A percentile compares a stretch with the other conserved stretches of the same genome.
Evolutionary conservation across 2,329 filamentous ascomycete species (phyloP).

Genomic region (Penicillium sp.): DNA sequence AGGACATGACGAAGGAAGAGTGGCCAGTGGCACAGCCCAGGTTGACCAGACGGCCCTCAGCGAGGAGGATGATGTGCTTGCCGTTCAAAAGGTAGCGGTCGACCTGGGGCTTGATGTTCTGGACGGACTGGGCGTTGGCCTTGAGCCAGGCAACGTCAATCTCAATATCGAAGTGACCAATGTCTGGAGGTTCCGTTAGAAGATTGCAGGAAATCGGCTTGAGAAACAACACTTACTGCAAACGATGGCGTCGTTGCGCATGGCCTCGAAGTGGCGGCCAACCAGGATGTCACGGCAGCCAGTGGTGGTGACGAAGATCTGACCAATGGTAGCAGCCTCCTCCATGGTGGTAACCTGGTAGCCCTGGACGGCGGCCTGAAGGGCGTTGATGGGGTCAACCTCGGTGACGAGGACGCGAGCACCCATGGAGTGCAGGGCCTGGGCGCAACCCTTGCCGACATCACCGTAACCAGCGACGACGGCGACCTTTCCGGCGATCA

Average conservation of each 20-base stretch:
- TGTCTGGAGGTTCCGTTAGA: no score
- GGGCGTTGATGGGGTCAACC: conserved; percentile 98
- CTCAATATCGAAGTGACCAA: conserved; percentile 99
- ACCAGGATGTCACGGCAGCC: conserved; percentile 97
- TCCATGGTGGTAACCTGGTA: conserved; percentile 98
- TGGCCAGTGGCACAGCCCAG: conserved; percentile 97
- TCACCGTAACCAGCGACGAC: conserved; percentile 98
- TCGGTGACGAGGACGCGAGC: conserved; percentile 94
- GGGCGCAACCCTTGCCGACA: conserved; percentile 97
- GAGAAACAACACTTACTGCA: no score
- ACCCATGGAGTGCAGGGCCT: conserved; percentile 95
- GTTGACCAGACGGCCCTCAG: conserved; percentile 98
- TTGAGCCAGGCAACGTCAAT: conserved; percentile 99
- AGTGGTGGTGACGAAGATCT: conserved; percentile 99
- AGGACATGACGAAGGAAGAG: conserved; percentile 99
- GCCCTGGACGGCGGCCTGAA: conserved; percentile 95
- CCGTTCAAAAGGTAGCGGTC: conserved; percentile 97
- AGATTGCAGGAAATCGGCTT: no score
- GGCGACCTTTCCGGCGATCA: conserved; percentile 98
- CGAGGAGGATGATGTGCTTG: conserved; percentile 96
- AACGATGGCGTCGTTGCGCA: conserved; percentile 97
- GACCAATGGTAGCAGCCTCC: conserved; percentile 80
- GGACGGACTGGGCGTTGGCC: conserved; percentile 85
- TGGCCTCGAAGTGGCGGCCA: conserved; percentile 86
- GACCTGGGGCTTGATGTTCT: conserved; percentile 99